These are phyloP conservation scores for Podospora conica DNA, from an alignment of 495 filamentous ascomycete genomes.

Conservation along the genomic window DNA sequence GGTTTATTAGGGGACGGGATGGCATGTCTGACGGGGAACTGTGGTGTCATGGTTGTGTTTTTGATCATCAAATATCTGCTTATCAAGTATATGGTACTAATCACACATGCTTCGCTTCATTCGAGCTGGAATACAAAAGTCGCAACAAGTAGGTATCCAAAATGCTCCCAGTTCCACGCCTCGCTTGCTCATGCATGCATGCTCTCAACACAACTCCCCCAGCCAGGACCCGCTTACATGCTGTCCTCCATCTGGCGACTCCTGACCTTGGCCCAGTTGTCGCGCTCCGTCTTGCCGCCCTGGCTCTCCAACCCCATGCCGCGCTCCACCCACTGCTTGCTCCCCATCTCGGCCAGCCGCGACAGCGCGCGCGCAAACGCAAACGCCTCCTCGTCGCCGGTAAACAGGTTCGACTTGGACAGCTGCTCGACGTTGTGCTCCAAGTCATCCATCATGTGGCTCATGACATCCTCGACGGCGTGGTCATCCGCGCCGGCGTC, in stretches of 20 bases:
- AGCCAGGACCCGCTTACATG: constrained; percentile 43
- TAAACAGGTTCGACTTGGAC: constrained; percentile 82
- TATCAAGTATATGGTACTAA: too few species aligned
- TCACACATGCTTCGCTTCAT: background rate
- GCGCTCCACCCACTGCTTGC: constrained; percentile 87
- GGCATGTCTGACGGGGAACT: background rate
- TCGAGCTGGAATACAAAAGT: background rate
- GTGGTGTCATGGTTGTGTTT: background rate
- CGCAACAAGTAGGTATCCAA: background rate
- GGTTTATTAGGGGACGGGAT: constrained; percentile 14
- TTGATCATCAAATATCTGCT: background rate
- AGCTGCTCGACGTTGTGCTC: constrained; percentile 79
- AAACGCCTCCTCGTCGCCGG: constrained; percentile 93
- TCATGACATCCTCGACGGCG: constrained; percentile 73
- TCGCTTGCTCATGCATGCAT: background rate
- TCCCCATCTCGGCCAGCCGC: constrained; percentile 85
- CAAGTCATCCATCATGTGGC: constrained; percentile 88
- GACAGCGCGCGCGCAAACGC: constrained; percentile 88
- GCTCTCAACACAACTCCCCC: background rate
- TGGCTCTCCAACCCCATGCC: constrained; percentile 60
- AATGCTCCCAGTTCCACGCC: background rate
- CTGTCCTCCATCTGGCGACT: constrained; percentile 67
- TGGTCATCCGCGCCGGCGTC: constrained; percentile 24
- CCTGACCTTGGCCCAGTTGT: constrained; percentile 59
- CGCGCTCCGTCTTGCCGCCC: constrained; percentile 55